Base-by-base conservation (phyloP, 1,284 basidiomycete species). In the Cutaneotrichosporon sp. region DNA sequence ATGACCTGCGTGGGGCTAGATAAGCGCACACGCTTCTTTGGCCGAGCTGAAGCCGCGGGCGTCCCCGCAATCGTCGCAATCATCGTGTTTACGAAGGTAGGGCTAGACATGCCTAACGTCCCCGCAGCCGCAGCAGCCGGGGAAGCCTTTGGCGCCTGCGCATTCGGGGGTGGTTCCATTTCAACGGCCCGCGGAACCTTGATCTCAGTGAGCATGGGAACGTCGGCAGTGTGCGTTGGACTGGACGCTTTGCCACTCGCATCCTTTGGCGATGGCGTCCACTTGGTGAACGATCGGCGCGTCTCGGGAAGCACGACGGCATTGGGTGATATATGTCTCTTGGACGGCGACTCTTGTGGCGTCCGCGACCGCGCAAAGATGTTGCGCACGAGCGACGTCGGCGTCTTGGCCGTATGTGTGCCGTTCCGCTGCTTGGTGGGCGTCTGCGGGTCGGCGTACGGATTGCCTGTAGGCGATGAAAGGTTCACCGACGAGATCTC, bases 371-470 rank as follows among this genome's bases (percentile, higher is more conserved):
- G 56, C 46, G 70, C 64, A 42, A 73, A 73, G 7, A 70, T 46
- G 45, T 67, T 71, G 1, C 70, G 65, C 18, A 70, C 63, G 3
- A 73, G 61, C 1, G 69, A 67, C 1, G 59, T 64, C 0, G 70
- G 69, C 0, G 70, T 69, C 4, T 61, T 46, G 22, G 18, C 13
- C 14, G 21, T 14, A 8, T 30, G 33, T 8, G 20, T 17, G 20
- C 46, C 53, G 14, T 37, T 40, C 58, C 61, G 42, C 54, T 63
- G 52, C 44, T 64, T 65, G 0, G 59, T 62, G 8, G 68, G 69
- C 2, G 69, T 69, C 23, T 49, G 40, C 0, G 61, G 57, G 37
- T 63, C 62, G 2, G 48, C 47, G 39, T 61, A 69, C 0, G 67
- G 65, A 20, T 72, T 70, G 2, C 4, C 37, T 0, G 35, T 33